These are phyloP conservation scores for Cardiospermum halicacabum DNA, from an alignment of 345 rosid species.

Conservation along the genomic window DNA sequence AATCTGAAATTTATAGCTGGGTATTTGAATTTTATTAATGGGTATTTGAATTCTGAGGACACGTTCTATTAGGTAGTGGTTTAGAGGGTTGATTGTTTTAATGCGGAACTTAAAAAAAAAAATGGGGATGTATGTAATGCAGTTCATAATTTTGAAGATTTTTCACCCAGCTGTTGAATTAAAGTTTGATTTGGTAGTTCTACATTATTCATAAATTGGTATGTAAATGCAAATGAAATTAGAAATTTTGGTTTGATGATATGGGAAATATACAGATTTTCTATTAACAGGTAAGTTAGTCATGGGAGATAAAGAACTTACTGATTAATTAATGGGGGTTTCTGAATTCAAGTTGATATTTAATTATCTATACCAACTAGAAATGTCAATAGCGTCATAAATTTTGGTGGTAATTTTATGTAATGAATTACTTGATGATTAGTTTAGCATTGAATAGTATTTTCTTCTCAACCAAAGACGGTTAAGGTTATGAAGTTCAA, in stretches of 20 bases:
- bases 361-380: neutral
- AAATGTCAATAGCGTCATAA: no score
- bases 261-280: neutral
- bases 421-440: neutral
- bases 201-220: neutral
- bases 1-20: no score
- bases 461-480: neutral
- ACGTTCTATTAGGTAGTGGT: neutral
- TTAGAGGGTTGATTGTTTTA: neutral
- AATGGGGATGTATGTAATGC: slow-evolving; percentile 6
- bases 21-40: neutral
- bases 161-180: neutral
- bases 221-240: neutral
- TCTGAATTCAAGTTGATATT: neutral
- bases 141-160: neutral
- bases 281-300: neutral
- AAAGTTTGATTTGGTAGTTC: neutral
- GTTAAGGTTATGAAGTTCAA: neutral
- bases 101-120: no score
- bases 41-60: neutral
- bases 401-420: neutral
- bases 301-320: no score
- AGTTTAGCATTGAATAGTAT: neutral
- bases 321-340: neutral
- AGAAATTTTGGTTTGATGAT: neutral